A percentile compares a stretch with the other conserved stretches of the same genome.
Evolutionary conservation across 805 yeast genomes (phyloP).

Genomic region (Pichia thaimueangensis): DNA sequence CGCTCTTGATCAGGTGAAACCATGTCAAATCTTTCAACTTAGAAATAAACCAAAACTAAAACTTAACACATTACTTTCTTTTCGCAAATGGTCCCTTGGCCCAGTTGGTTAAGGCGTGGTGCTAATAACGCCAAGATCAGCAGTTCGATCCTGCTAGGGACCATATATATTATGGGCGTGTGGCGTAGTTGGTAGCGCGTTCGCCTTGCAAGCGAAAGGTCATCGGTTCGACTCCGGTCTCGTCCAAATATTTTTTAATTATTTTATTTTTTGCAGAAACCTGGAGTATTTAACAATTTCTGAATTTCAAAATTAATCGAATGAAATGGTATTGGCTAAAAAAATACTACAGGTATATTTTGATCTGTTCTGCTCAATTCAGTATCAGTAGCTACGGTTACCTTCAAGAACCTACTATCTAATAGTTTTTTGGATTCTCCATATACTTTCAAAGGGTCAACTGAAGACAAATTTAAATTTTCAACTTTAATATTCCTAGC

Average conservation of each 20-base stretch:
- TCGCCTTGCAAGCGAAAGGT: slow-evolving; percentile 79
- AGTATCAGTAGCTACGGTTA: neutral
- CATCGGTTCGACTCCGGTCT: slow-evolving; percentile 76
- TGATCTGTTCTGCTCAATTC: neutral
- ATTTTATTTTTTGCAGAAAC: no score
- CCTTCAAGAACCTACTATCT: neutral
- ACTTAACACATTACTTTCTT: no score
- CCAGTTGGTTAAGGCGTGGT: slow-evolving; percentile 42
- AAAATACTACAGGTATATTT: neutral
- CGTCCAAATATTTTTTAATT: slow-evolving; percentile 42
- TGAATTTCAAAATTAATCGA: no score
- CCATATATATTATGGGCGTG: slow-evolving; percentile 59
- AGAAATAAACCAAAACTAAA: no score
- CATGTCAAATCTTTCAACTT: no score
- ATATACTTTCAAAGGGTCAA: neutral
- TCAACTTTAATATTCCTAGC: neutral
- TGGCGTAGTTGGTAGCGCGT: slow-evolving; percentile 83
- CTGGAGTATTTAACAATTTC: no score
- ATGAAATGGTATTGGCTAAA: neutral
- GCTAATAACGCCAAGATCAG: slow-evolving; percentile 55
- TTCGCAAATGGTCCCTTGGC: slow-evolving; percentile 32
- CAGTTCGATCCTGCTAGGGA: slow-evolving; percentile 88
- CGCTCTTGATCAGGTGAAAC: no score
- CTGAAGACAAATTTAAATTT: neutral
- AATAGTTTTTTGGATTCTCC: neutral